Conservation (phyloP, 768 basidiomycete species). For the Chiua virens region DNA sequence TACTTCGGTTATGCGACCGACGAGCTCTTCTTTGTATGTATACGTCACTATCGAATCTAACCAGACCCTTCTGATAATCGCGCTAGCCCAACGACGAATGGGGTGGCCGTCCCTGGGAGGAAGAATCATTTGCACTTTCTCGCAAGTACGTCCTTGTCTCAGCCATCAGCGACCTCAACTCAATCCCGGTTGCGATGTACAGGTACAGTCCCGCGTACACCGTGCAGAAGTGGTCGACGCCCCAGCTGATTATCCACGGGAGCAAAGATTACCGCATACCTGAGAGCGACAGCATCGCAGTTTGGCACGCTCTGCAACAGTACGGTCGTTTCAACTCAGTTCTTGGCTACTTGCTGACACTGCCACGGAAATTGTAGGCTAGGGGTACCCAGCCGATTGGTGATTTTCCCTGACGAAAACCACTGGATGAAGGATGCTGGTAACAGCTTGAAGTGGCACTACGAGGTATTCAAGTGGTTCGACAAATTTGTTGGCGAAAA, state of each 20-base stretch:
- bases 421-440: slow-evolving; percentile 87
- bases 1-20: slow-evolving; percentile 90
- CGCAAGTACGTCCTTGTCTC: slow-evolving; percentile 46
- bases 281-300: slow-evolving; percentile 80
- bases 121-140: slow-evolving; percentile 50
- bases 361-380: slow-evolving; percentile 40
- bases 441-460: slow-evolving; percentile 92
- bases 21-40: slow-evolving; percentile 83
- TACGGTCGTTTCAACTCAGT: slow-evolving; percentile 34
- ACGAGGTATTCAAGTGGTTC: slow-evolving; percentile 93
- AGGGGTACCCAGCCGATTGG: slow-evolving; percentile 69
- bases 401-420: slow-evolving; percentile 89
- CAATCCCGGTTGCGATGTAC: neutral
- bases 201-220: slow-evolving; percentile 81
- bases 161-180: neutral
- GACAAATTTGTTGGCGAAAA: slow-evolving; percentile 56
- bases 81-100: slow-evolving; percentile 82
- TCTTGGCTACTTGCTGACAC: neutral
- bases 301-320: slow-evolving; percentile 86
- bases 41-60: neutral
- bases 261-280: slow-evolving; percentile 88
- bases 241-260: slow-evolving; percentile 81
- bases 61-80: neutral
- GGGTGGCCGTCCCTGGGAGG: slow-evolving; percentile 80
- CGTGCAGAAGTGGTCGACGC: slow-evolving; percentile 83